These are phyloP conservation scores for Lodderomyces metapsilosis DNA, from an alignment of 1,139 yeast species.

Conservation along the genomic window DNA sequence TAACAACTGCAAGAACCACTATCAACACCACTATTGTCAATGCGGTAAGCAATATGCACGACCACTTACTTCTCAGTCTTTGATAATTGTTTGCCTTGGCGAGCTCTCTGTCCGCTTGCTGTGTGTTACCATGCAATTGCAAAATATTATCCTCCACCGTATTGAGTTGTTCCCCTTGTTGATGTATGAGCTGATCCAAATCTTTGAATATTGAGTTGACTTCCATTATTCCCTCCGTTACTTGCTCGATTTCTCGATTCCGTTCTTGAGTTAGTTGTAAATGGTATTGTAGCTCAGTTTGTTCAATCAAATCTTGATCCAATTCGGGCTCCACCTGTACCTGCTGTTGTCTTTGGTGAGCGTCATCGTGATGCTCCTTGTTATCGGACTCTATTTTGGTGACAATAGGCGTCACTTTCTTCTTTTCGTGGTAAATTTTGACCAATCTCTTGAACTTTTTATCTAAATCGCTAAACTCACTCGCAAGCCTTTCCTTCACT, in stretches of 20 bases:
- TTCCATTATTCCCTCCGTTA: slow-evolving; percentile 76
- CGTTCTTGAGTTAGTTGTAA: slow-evolving; percentile 67
- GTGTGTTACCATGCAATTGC: slow-evolving; percentile 63
- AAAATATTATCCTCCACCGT: slow-evolving; percentile 77
- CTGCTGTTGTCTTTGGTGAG: slow-evolving; percentile 1
- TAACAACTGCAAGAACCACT: slow-evolving; percentile 38
- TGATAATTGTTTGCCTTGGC: slow-evolving; percentile 75
- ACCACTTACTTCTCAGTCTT: slow-evolving; percentile 67
- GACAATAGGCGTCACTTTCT: slow-evolving; percentile 25
- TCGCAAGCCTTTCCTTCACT: slow-evolving; percentile 38
- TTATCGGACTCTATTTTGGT: slow-evolving; percentile 12
- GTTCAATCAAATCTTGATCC: slow-evolving; percentile 40
- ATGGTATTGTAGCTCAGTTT: slow-evolving; percentile 77
- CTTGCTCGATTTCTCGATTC: slow-evolving; percentile 66
- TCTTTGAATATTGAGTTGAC: slow-evolving; percentile 84
- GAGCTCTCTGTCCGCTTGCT: slow-evolving; percentile 69
- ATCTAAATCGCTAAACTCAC: slow-evolving; percentile 38
- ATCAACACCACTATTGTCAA: slow-evolving; percentile 37
- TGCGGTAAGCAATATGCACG: slow-evolving; percentile 58
- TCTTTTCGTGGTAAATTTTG: slow-evolving; percentile 33
- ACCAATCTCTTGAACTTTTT: slow-evolving; percentile 31
- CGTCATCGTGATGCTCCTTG: background rate
- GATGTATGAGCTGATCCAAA: slow-evolving; percentile 69
- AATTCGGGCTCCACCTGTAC: slow-evolving; percentile 29
- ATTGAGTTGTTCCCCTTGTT: slow-evolving; percentile 84